Evolutionary conservation across 2,329 filamentous ascomycete species (phyloP).

Genomic region (Aspergillus aculeatus): DNA sequence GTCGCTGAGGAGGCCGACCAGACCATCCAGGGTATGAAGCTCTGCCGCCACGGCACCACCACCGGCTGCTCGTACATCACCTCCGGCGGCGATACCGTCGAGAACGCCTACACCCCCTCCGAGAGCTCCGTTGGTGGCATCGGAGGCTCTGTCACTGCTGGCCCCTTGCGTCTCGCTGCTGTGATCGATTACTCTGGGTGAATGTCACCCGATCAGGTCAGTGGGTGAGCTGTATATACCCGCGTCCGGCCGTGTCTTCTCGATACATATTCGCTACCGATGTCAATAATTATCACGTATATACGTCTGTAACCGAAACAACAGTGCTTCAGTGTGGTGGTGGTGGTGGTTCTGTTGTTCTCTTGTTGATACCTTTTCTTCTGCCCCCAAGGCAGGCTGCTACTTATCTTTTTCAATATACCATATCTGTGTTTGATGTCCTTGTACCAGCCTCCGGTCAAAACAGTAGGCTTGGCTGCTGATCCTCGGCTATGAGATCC

Average conservation of each 20-base stretch:
- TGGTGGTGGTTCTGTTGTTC: background rate
- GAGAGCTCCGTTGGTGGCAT: conserved; percentile 33
- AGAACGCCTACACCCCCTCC: conserved; percentile 28
- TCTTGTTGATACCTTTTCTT: background rate
- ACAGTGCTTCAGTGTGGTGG: background rate
- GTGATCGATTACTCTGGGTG: background rate
- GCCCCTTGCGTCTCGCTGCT: background rate
- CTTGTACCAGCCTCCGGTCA: background rate
- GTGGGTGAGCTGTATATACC: background rate
- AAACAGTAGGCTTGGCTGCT: background rate
- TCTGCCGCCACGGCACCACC: conserved; percentile 27
- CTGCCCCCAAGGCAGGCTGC: background rate
- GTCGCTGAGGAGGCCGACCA: conserved; percentile 32
- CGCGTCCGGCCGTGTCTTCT: background rate
- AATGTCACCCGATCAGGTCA: background rate
- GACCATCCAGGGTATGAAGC: conserved; percentile 36
- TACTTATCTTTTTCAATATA: background rate
- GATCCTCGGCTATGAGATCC: background rate
- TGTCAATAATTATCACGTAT: background rate
- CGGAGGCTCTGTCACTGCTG: conserved; percentile 22
- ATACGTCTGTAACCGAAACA: background rate
- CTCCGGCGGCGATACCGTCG: conserved; percentile 20
- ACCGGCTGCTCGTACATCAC: conserved; percentile 33
- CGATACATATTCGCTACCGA: background rate
- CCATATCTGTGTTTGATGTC: background rate